Percentiles rank a stretch among this genome's conserved stretches.
Evolutionary conservation across 164 flowering plant genomes (phyloP).

Genomic region (Vitis rotundifolia): DNA sequence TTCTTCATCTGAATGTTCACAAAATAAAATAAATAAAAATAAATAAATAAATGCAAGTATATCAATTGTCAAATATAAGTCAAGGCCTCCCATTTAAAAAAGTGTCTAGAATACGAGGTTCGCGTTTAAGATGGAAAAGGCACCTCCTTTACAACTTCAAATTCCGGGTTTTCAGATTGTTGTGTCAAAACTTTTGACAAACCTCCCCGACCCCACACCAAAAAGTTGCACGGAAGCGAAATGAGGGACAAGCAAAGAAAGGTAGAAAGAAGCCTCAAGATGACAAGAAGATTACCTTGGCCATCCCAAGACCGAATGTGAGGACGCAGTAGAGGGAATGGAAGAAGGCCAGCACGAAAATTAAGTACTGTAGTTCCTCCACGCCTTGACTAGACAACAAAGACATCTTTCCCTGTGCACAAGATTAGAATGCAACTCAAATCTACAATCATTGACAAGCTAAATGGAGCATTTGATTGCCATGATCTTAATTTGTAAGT

Average conservation of each 20-base stretch:
- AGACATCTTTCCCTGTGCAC: constrained; percentile 57
- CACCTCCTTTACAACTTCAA: no score
- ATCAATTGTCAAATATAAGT: background rate
- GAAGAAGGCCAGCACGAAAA: constrained; percentile 51
- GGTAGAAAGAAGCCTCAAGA: background rate
- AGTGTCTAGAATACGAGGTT: background rate
- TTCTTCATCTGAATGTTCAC: constrained; percentile 45
- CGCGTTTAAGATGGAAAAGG: no score
- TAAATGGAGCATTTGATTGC: no score
- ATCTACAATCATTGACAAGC: no score
- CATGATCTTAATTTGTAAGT: no score
- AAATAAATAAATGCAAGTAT: background rate
- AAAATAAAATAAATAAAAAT: background rate
- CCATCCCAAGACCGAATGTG: constrained; percentile 61
- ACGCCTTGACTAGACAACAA: constrained; percentile 48
- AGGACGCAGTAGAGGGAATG: constrained; percentile 50
- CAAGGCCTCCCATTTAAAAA: background rate
- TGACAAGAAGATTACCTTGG: constrained; percentile 42
- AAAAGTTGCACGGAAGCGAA: background rate
- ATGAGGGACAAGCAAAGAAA: background rate
- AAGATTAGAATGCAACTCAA: background rate
- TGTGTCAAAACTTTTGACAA: no score
- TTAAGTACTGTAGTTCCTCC: constrained; percentile 45
- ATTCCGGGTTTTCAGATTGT: no score
- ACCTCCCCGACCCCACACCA: no score